A percentile compares a stretch with the other conserved stretches of the same genome.
These are phyloP conservation scores for Boletellus deceptivus DNA, from an alignment of 1,284 basidiomycete genomes.

Conservation along the genomic window DNA sequence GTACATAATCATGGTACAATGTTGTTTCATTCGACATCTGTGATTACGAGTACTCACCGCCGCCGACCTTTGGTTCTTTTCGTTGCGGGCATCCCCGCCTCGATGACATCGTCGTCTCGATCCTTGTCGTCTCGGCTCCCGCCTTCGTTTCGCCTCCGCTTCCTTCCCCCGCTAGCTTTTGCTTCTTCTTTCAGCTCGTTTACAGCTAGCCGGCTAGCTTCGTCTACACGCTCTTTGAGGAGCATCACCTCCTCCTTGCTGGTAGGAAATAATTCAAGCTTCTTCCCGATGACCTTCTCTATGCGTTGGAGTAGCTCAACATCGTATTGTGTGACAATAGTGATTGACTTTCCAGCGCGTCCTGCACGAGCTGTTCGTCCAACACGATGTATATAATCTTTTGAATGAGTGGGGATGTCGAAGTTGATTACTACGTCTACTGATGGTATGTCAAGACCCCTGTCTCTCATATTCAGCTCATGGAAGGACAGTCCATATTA, in stretches of 20 bases:
- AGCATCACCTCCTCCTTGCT: slow-evolving; percentile 91
- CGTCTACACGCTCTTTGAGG: slow-evolving; percentile 85
- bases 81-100: slow-evolving; percentile 72
- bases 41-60: slow-evolving; percentile 11
- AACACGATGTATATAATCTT: slow-evolving; percentile 99
- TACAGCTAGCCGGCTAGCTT: slow-evolving; percentile 83
- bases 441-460: slow-evolving; percentile 94
- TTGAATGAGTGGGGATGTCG: slow-evolving; percentile 97
- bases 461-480: slow-evolving; percentile 29
- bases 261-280: slow-evolving; percentile 88
- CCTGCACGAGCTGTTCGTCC: slow-evolving; percentile 97
- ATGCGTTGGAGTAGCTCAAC: slow-evolving; percentile 96
- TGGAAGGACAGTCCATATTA: slow-evolving; percentile 1
- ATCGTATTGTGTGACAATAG: slow-evolving; percentile 97
- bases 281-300: slow-evolving; percentile 88
- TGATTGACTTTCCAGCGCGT: slow-evolving; percentile 92
- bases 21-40: too few relatives aligned
- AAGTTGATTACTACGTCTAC: slow-evolving; percentile 99
- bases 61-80: slow-evolving; percentile 46
- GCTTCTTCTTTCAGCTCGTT: slow-evolving; percentile 75
- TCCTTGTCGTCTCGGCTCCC: slow-evolving; percentile 70
- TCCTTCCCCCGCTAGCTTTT: slow-evolving; percentile 51
- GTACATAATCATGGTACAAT: too few relatives aligned
- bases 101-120: slow-evolving; percentile 82
- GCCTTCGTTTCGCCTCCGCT: slow-evolving; percentile 49